Evolutionary conservation across 2,329 filamentous ascomycete genomes (phyloP).

Genomic region (Exophiala spinifera): DNA sequence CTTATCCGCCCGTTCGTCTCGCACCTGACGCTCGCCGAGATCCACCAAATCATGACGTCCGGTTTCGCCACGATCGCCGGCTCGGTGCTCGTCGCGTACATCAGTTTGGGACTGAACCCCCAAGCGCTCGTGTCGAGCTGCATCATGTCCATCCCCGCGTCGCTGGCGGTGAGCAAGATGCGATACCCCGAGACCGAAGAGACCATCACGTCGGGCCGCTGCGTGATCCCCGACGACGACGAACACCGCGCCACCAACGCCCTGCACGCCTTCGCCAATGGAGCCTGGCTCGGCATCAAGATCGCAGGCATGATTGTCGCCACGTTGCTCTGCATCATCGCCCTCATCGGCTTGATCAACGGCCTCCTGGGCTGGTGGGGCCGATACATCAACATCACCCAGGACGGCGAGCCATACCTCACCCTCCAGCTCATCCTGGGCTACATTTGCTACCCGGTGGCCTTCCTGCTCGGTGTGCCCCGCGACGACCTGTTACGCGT

Average conservation of each 20-base stretch:
- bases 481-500: constrained; percentile 69
- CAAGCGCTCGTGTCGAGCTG: constrained; percentile 86
- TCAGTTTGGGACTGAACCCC: constrained; percentile 75
- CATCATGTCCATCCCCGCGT: constrained; percentile 93
- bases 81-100: constrained; percentile 81
- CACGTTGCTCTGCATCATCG: constrained; percentile 79
- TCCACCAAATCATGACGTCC: constrained; percentile 90
- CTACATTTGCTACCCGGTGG: constrained; percentile 73
- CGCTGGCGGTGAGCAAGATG: constrained; percentile 82
- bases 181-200: constrained; percentile 86
- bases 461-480: constrained; percentile 78
- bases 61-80: constrained; percentile 92
- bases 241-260: constrained; percentile 74
- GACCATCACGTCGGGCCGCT: constrained; percentile 75
- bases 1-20: constrained; percentile 82
- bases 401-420: constrained; percentile 55
- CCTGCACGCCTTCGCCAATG: constrained; percentile 80
- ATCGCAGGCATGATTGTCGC: constrained; percentile 79
- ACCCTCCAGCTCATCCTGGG: constrained; percentile 73
- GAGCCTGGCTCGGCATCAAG: constrained; percentile 81
- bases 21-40: constrained; percentile 79
- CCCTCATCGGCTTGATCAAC: constrained; percentile 69
- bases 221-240: constrained; percentile 75
- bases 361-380: constrained; percentile 83
- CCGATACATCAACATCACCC: constrained; percentile 68